Conservation (phyloP, 2,329 filamentous ascomycete species). For the Hortaea sp. region DNA sequence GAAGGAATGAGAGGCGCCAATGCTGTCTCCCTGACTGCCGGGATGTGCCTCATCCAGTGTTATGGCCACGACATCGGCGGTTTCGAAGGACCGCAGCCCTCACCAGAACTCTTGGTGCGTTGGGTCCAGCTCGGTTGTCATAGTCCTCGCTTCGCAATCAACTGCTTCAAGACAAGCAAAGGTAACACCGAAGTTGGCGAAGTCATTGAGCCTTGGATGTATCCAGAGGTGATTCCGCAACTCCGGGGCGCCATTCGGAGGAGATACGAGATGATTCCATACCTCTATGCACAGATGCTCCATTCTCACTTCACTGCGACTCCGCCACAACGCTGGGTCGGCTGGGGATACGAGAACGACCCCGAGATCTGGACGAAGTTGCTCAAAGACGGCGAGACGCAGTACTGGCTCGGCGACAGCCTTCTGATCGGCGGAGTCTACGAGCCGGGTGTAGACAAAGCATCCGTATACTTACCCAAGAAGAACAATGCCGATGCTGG, state of each 20-base stretch:
- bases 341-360: slow-evolving; percentile 62
- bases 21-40: slow-evolving; percentile 57
- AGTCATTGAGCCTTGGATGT: slow-evolving; percentile 72
- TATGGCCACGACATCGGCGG: slow-evolving; percentile 64
- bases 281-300: slow-evolving; percentile 57
- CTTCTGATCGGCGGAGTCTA: slow-evolving; percentile 60
- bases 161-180: slow-evolving; percentile 59
- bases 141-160: slow-evolving; percentile 63
- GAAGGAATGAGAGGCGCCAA: slow-evolving; percentile 63
- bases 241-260: slow-evolving; percentile 58
- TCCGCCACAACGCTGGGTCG: slow-evolving; percentile 61
- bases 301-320: slow-evolving; percentile 51
- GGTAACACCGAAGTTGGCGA: slow-evolving; percentile 55
- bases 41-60: slow-evolving; percentile 56
- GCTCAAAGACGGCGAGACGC: slow-evolving; percentile 54
- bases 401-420: slow-evolving; percentile 63
- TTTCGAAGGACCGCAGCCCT: slow-evolving; percentile 63
- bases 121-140: slow-evolving; percentile 65
- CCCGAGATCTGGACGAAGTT: slow-evolving; percentile 53
- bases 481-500: slow-evolving; percentile 36
- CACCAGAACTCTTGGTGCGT: slow-evolving; percentile 58
- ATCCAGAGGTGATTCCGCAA: slow-evolving; percentile 53
- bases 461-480: slow-evolving; percentile 53
- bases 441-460: slow-evolving; percentile 44
- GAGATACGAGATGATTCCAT: slow-evolving; percentile 62